These are phyloP conservation scores for Cairneyella variabilis DNA, from an alignment of 495 filamentous ascomycete species.

Conservation along the genomic window DNA sequence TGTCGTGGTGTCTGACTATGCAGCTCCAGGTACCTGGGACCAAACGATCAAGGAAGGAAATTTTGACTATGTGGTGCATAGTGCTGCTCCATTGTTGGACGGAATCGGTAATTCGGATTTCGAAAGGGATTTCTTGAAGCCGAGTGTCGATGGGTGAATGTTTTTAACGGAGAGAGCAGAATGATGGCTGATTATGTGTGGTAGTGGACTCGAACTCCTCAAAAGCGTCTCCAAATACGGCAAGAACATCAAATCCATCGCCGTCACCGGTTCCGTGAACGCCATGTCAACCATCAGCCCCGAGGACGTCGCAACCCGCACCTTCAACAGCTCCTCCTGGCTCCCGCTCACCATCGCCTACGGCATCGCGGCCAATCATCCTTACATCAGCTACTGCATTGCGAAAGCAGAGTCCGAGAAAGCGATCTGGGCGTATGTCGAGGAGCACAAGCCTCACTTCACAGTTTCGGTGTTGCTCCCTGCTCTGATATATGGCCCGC, in stretches of 20 bases:
- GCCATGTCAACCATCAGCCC: constrained; percentile 30
- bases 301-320: constrained; percentile 24
- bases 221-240: constrained; percentile 26
- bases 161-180: not conserved
- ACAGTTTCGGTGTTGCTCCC: constrained; percentile 36
- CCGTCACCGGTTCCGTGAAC: constrained; percentile 34
- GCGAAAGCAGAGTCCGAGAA: constrained; percentile 35
- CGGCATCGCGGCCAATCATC: constrained; percentile 25
- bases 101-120: constrained; percentile 14
- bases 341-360: constrained; percentile 28
- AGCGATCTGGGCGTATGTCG: constrained; percentile 36
- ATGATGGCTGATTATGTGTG: not conserved
- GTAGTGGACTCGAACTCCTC: constrained; percentile 21
- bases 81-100: constrained; percentile 27
- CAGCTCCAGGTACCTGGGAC: constrained; percentile 21
- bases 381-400: constrained; percentile 32
- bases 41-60: constrained; percentile 14
- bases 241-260: constrained; percentile 31
- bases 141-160: constrained; percentile 25
- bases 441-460: constrained; percentile 30
- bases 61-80: constrained; percentile 30
- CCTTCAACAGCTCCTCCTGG: constrained; percentile 31
- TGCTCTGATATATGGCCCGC: constrained; percentile 19
- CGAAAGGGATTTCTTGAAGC: constrained; percentile 14
- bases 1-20: constrained; percentile 22